Evolutionary conservation across 2,329 filamentous ascomycete genomes (phyloP).

Genomic region (Trichoderma hamatum): DNA sequence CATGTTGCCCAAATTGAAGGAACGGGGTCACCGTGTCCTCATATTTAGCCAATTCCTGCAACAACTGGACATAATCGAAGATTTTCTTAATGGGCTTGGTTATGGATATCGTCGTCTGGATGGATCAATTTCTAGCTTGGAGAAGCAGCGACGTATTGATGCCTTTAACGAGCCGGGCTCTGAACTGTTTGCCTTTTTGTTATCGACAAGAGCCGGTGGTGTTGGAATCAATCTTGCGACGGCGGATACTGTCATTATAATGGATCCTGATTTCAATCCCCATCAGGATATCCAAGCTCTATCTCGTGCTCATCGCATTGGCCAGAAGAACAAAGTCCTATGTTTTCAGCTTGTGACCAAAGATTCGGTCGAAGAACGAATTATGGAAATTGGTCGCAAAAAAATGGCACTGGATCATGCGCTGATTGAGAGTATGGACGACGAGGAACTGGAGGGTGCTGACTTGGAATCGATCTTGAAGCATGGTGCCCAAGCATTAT

Average conservation of each 20-base stretch:
- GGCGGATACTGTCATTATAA: conserved; percentile 95
- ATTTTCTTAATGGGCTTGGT: conserved; percentile 79
- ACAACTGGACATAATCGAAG: conserved; percentile 87
- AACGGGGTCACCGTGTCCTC: conserved; percentile 84
- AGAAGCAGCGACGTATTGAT: conserved; percentile 95
- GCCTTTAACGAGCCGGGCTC: conserved; percentile 87
- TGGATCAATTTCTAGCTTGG: conserved; percentile 75
- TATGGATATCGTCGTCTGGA: conserved; percentile 80
- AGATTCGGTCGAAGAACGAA: conserved; percentile 88
- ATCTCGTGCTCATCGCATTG: conserved; percentile 92
- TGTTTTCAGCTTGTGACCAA: conserved; percentile 95
- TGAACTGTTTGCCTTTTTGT: conserved; percentile 81
- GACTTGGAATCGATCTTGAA: conserved; percentile 87
- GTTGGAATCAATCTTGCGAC: conserved; percentile 97
- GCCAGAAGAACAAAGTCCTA: conserved; percentile 92
- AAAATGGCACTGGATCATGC: conserved; percentile 97
- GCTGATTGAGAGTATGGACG: conserved; percentile 88
- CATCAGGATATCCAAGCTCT: conserved; percentile 97
- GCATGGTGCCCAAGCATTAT: conserved; percentile 84
- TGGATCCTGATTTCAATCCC: conserved; percentile 96
- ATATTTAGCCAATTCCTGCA: conserved; percentile 95
- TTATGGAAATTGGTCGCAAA: conserved; percentile 91
- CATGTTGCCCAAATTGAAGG: conserved; percentile 83
- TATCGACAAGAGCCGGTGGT: conserved; percentile 92
- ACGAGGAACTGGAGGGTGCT: conserved; percentile 74